phyloP scores from a whole-genome alignment of 306 rosid genomes.

The Prunus mira region DNA sequence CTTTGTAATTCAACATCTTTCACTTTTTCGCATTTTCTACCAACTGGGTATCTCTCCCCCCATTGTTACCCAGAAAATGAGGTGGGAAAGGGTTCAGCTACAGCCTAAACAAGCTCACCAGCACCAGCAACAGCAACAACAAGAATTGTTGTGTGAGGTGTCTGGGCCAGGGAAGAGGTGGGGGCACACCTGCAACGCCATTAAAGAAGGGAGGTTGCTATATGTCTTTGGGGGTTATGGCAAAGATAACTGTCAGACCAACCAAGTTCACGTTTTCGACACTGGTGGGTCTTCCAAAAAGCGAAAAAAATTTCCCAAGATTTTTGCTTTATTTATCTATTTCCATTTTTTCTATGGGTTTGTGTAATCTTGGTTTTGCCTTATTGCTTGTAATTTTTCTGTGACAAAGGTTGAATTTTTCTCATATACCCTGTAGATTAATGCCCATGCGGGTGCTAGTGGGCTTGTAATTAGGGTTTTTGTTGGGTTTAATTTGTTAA shows the following conservation, averaged over 20 bases:
- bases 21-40: not conserved
- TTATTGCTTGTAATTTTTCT: slow-evolving; percentile 22
- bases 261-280: slow-evolving; percentile 88
- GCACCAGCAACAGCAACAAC: not conserved
- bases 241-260: slow-evolving; percentile 90
- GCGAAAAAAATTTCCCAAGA: not conserved
- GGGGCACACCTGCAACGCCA: slow-evolving; percentile 98
- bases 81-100: slow-evolving; percentile 81
- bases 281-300: slow-evolving; percentile 49
- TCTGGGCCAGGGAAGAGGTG: slow-evolving; percentile 96
- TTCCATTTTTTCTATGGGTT: slow-evolving; percentile 3
- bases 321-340: not conserved
- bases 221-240: slow-evolving; percentile 97
- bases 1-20: slow-evolving; percentile 7
- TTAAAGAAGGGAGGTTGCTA: slow-evolving; percentile 79
- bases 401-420: slow-evolving; percentile 23
- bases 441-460: not conserved
- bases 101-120: slow-evolving; percentile 41
- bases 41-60: not conserved
- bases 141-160: slow-evolving; percentile 23
- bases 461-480: slow-evolving; percentile 23
- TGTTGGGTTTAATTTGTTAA: slow-evolving; percentile 1
- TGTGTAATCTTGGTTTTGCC: slow-evolving; percentile 20
- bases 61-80: slow-evolving; percentile 52
- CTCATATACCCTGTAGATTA: slow-evolving; percentile 7